Conservation (phyloP, 1,139 yeast genomes). For the Nakaseomyces kungkrabaensis region DNA sequence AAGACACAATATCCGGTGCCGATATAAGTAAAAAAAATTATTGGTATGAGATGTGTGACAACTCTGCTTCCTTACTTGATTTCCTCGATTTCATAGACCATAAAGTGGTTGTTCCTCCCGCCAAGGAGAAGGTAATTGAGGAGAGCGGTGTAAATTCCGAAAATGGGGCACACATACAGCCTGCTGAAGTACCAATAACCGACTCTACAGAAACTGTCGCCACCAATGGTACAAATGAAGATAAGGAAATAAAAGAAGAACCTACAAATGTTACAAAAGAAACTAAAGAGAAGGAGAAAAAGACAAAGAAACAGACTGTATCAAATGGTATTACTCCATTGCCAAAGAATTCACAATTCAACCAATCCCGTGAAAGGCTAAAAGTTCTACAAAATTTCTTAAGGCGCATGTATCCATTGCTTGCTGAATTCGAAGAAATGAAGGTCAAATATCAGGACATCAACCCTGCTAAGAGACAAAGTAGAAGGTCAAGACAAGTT, state of each 20-base stretch:
- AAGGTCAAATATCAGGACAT: conserved; percentile 22
- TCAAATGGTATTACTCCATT: conserved; percentile 19
- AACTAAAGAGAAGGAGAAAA: conserved; percentile 4
- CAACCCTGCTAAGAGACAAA: conserved; percentile 24
- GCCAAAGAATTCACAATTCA: conserved; percentile 26
- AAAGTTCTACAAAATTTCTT: conserved; percentile 18
- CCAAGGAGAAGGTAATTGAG: conserved; percentile 7
- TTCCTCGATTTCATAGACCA: conserved; percentile 23
- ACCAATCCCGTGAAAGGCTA: conserved; percentile 23
- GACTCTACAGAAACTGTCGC: background rate
- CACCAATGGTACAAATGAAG: background rate
- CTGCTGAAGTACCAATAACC: background rate
- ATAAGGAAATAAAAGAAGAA: background rate
- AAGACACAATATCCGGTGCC: conserved; percentile 17
- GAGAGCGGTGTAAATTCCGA: background rate
- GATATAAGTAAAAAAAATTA: conserved; percentile 15
- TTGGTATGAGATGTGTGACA: conserved; percentile 29
- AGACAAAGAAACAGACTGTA: conserved; percentile 5
- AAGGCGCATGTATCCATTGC: conserved; percentile 16
- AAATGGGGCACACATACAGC: background rate
- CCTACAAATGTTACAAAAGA: background rate
- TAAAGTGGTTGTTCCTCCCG: conserved; percentile 13
- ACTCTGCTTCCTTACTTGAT: conserved; percentile 19
- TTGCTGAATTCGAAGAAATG: conserved; percentile 21
- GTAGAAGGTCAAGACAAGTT: conserved; percentile 21